phyloP scores from a whole-genome alignment of 2,329 filamentous ascomycete genomes.

The Colletotrichum sp. region DNA sequence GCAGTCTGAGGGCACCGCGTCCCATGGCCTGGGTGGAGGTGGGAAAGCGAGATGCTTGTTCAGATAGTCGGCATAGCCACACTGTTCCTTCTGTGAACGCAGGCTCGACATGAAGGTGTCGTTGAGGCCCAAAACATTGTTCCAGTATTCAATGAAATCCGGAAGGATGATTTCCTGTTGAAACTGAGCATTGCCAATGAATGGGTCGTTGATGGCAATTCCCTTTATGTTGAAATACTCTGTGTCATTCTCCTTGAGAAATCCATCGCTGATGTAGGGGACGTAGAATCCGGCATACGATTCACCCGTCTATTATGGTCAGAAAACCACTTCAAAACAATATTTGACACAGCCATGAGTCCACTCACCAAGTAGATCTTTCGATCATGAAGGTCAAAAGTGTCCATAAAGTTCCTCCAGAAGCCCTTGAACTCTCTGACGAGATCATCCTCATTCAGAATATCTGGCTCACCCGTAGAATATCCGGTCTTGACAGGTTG shows the following conservation, averaged over 20 bases:
- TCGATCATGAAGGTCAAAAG: constrained; percentile 70
- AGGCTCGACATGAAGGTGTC: constrained; percentile 59
- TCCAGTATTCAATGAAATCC: constrained; percentile 66
- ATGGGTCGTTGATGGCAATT: constrained; percentile 76
- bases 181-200: constrained; percentile 57
- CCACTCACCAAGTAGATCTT: constrained; percentile 67
- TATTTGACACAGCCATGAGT: not conserved
- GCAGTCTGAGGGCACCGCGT: constrained; percentile 53
- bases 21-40: constrained; percentile 39
- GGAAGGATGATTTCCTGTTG: constrained; percentile 54
- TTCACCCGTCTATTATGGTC: constrained; percentile 60
- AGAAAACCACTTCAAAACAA: not conserved
- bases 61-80: constrained; percentile 67
- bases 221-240: constrained; percentile 71
- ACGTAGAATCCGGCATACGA: constrained; percentile 70
- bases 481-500: constrained; percentile 74
- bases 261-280: constrained; percentile 75
- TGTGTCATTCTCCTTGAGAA: constrained; percentile 70
- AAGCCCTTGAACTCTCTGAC: constrained; percentile 78
- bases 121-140: constrained; percentile 67
- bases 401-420: constrained; percentile 78
- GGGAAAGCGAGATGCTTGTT: constrained; percentile 71
- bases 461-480: constrained; percentile 66
- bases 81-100: constrained; percentile 56
- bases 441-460: constrained; percentile 71